These are phyloP conservation scores for Persicaria tinctoria DNA, from an alignment of 148 eudicot species.

Conservation along the genomic window DNA sequence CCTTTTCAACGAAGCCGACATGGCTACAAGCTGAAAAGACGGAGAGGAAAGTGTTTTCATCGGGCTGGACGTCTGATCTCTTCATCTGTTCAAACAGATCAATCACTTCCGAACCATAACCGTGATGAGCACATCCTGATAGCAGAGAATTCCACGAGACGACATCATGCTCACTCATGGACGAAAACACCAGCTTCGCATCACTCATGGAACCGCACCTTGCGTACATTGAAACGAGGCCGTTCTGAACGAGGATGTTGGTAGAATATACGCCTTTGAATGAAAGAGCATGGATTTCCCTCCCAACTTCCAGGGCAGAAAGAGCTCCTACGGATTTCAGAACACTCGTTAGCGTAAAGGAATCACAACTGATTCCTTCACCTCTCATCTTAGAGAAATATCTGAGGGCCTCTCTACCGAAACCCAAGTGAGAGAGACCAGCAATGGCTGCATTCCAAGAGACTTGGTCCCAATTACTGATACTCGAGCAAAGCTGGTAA, in stretches of 20 bases:
- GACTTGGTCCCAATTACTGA: constrained; percentile 39
- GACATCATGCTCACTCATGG: constrained; percentile 35
- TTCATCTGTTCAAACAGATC: constrained; percentile 45
- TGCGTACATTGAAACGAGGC: constrained; percentile 59
- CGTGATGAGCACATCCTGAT: constrained; percentile 42
- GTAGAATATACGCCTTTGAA: constrained; percentile 30
- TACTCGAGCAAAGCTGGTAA: constrained; percentile 22
- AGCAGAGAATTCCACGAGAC: constrained; percentile 61
- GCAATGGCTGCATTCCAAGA: constrained; percentile 59
- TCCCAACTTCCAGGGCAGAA: constrained; percentile 40
- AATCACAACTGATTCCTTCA: constrained; percentile 31
- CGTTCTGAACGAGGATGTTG: constrained; percentile 36
- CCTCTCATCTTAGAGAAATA: constrained; percentile 47
- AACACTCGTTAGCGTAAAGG: constrained; percentile 36
- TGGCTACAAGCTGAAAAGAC: constrained; percentile 62
- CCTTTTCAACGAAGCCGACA: constrained; percentile 41
- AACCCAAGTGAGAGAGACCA: constrained; percentile 44
- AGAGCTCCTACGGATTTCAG: constrained; percentile 31
- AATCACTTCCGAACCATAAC: constrained; percentile 36
- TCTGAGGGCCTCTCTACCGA: constrained; percentile 25
- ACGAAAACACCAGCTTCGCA: constrained; percentile 34
- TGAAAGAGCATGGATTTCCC: constrained; percentile 37
- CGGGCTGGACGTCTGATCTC: constrained; percentile 30
- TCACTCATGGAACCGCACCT: constrained; percentile 38
- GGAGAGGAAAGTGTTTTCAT: constrained; percentile 36